phyloP scores from a whole-genome alignment of 164 flowering plant genomes.

The Umbilicus rupestris region DNA sequence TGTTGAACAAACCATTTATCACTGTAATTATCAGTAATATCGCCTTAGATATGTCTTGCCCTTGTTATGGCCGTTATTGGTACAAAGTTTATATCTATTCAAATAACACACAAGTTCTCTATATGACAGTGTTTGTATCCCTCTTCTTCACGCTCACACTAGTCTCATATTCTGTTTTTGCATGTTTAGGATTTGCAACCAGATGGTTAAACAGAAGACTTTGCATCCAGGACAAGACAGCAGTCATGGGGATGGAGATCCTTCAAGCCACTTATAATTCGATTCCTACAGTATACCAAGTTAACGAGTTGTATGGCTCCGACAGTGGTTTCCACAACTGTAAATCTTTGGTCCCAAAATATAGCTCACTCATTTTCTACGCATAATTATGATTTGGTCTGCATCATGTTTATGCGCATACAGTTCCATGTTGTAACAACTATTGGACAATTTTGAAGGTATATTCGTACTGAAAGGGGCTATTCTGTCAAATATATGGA shows the following conservation, averaged over 20 bases:
- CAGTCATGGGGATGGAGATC: neutral
- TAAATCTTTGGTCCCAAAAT: neutral
- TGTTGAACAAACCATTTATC: neutral
- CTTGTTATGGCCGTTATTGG: no score
- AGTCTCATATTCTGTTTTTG: neutral
- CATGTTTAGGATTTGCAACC: conserved; percentile 23
- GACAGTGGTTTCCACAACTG: neutral
- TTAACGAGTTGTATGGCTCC: neutral
- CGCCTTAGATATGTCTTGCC: neutral
- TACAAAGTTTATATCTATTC: no score
- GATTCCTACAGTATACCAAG: neutral
- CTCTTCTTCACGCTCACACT: no score
- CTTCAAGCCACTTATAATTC: neutral
- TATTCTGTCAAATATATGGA: no score
- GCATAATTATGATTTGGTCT: no score
- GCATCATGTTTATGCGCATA: no score
- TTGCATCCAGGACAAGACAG: conserved; percentile 11
- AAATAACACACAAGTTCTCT: no score
- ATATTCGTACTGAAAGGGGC: no score
- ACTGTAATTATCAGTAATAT: neutral
- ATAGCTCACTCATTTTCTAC: no score
- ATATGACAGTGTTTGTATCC: no score
- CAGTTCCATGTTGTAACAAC: no score
- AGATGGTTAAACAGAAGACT: conserved; percentile 9
- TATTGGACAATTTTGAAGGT: no score